Base-by-base conservation (phyloP, 805 yeast species). In the Metschnikowia aberdeeniae region DNA sequence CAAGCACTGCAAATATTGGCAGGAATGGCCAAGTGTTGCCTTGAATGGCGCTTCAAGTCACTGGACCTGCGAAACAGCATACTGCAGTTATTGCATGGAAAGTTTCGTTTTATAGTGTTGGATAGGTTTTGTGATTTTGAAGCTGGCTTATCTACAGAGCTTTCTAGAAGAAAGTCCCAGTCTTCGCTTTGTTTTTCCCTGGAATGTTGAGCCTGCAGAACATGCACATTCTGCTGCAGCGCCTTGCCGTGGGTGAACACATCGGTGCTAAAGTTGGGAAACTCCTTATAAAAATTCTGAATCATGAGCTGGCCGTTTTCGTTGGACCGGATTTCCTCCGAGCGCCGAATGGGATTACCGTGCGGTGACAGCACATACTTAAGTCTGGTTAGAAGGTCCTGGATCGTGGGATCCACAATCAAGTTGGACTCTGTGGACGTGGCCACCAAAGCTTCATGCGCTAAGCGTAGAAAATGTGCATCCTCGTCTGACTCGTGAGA, bases 1-100 rank as follows among this genome's bases (percentile, higher is more conserved):
- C 95, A 86, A 13, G 72, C 65, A 5, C 82, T 79, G 63, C 95
- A 86, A 38, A 84, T 79, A 57, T 86, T 83, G 1, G 92, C 90
- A 7, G 87, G 77, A 1, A 83, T 78, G 20, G 81, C 73, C 38
- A 83, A 64, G 63, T 86, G 95, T 35, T 84, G 87, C 57, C 85
- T 81, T 55, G 82, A 86, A 58, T 85, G 93, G 45, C 92, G 72
- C 59, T 82, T 81, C 53, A 84, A 70, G 62, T 84, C 92, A 2
- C 83, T 75, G 1, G 85, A 76, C 32, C 93, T 68, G 43, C 84
- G 72, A 61, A 86, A 86, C 30, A 80, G 74, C 66, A 83, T 67
- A 2, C 74, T 61, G 61, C 95, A 86, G 51, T 77, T 75, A 5
- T 61, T 56, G 60, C 95, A 86, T 5, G 76, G 69, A 54, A 72